A percentile compares a stretch with the other conserved stretches of the same genome.
Evolutionary conservation across 2,329 filamentous ascomycete genomes (phyloP).

Genomic region (Cytospora mali): DNA sequence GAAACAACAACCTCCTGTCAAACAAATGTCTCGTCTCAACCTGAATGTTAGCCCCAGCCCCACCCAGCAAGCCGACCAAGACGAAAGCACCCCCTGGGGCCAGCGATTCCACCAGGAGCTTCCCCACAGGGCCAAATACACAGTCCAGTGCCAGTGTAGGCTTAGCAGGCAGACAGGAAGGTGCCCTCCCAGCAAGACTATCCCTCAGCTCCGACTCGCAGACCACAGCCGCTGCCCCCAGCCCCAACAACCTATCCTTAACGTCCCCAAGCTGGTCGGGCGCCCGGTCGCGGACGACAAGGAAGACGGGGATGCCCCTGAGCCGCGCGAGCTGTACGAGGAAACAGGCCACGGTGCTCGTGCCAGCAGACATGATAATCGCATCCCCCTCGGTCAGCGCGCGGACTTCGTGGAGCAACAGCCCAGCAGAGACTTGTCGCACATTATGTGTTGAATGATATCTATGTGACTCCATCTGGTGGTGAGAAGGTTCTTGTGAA

Average conservation of each 20-base stretch:
- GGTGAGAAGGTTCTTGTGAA: no score
- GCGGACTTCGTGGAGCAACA: not conserved
- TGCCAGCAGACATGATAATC: not conserved
- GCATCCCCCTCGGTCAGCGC: not conserved
- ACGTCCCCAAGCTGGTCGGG: not conserved
- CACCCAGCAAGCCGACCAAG: not conserved
- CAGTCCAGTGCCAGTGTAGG: not conserved
- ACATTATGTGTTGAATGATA: no score
- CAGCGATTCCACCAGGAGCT: not conserved
- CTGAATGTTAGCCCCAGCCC: not conserved
- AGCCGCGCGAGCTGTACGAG: not conserved
- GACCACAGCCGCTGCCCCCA: not conserved
- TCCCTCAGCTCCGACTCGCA: not conserved
- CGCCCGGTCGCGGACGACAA: not conserved
- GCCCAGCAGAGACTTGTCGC: no score
- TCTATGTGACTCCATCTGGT: no score
- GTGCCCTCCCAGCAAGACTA: not conserved
- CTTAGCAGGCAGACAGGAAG: not conserved
- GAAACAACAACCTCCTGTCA: not conserved
- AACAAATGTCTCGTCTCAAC: not conserved
- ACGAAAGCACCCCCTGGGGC: not conserved
- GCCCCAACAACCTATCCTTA: not conserved
- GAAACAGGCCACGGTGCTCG: not conserved
- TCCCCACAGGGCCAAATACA: not conserved
- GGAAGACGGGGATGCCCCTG: not conserved